Evolutionary conservation across 2,329 filamentous ascomycete genomes (phyloP), one percentile per base, ranked within the genome.

Genomic region (Clonostachys byssicola): DNA sequence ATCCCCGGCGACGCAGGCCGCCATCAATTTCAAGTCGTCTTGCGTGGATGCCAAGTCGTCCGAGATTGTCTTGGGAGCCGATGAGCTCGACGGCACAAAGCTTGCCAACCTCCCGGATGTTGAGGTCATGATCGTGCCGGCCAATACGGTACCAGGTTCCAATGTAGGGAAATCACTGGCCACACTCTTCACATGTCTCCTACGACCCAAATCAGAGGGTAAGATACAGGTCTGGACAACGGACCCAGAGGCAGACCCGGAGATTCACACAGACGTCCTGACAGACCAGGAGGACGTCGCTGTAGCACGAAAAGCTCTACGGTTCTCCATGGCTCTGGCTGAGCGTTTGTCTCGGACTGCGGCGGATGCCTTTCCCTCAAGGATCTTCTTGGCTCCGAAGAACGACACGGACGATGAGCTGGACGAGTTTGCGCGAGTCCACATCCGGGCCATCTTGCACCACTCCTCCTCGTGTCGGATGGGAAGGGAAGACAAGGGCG

Each of bases 401-500:
- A 10, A n/a, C 10, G 34, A 10, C 34, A 10, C 34, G 10, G 34
- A 36, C n/a, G 34, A 36, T 36, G 34, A 36, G 10, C n/a, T 36
- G 34, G 34, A 36, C n/a, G 34, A 10, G 10, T 36, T 10, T 36
- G 34, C 34, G 34, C n/a, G 34, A 10, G n/a, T 10, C 10, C n/a
- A 36, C n/a, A 36, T 36, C 34, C n/a, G 10, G 34, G 10, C 34
- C 10, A n/a, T 36, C 34, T 36, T 36, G 10, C 34, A 36, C 34
- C 34, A 10, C 10, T 10, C 34, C 10, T 10, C 10, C 34, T 10
- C 44, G 4, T 46, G 44, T 34, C 13, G 33, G 23, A 46, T 46
- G 44, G n/a, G 16, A 12, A 20, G n/a, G 18, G 35, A 40, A 16
- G 18, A 40, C 10, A 14, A 40, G n/a, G 62, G 63, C 5, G 64